Evolutionary conservation across 2,329 filamentous ascomycete genomes (phyloP).

Genomic region (Drechslerella dactyloides): DNA sequence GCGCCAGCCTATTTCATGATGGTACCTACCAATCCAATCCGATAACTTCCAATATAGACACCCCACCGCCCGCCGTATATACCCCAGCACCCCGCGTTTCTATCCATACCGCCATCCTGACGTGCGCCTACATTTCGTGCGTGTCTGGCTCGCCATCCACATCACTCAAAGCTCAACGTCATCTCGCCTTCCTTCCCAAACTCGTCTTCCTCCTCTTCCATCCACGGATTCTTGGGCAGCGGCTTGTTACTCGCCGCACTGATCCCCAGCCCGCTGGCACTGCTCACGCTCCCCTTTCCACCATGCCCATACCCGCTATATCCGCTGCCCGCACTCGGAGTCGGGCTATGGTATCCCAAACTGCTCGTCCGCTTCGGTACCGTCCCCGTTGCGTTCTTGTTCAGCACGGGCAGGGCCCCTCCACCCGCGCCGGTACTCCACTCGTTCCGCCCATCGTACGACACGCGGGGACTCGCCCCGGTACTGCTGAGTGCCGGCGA

Average conservation of each 20-base stretch:
- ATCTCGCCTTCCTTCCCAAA: slow-evolving; percentile 78
- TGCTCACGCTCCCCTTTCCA: slow-evolving; percentile 10
- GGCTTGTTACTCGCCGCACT: slow-evolving; percentile 25
- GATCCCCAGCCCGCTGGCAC: slow-evolving; percentile 20
- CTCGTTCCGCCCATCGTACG: slow-evolving; percentile 34
- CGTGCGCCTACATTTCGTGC: too few relatives aligned
- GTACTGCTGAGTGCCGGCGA: slow-evolving; percentile 28
- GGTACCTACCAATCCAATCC: neutral
- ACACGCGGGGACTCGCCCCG: slow-evolving; percentile 34
- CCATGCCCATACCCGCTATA: slow-evolving; percentile 12
- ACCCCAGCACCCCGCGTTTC: neutral
- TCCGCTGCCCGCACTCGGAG: slow-evolving; percentile 31
- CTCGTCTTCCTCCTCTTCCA: slow-evolving; percentile 70
- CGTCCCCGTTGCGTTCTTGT: slow-evolving; percentile 12
- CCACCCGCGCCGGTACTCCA: slow-evolving; percentile 27
- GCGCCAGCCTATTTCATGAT: neutral
- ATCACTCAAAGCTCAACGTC: slow-evolving; percentile 78
- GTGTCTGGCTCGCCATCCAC: too few relatives aligned
- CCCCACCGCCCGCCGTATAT: too few relatives aligned
- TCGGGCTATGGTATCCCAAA: slow-evolving; percentile 42
- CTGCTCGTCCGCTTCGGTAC: slow-evolving; percentile 45
- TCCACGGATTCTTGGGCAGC: slow-evolving; percentile 70
- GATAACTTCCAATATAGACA: too few relatives aligned
- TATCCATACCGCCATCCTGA: neutral
- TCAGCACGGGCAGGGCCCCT: slow-evolving; percentile 36